A percentile compares a stretch with the other conserved stretches of the same genome.
Evolutionary conservation across 805 yeast species (phyloP).

Genomic region (Teunomyces gatunensis): DNA sequence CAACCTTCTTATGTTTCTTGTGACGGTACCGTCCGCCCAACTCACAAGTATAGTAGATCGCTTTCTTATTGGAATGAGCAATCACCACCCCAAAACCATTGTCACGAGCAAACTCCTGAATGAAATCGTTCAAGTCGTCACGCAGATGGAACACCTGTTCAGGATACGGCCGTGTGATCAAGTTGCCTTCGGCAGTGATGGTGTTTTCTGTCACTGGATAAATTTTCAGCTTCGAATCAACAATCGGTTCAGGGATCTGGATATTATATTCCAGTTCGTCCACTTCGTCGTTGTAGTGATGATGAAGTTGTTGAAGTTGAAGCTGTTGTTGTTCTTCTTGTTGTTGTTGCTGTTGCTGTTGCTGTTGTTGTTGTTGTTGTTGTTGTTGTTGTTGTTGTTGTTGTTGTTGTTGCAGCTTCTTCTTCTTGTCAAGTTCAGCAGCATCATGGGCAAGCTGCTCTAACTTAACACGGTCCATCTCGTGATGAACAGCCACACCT

Average conservation of each 20-base stretch:
- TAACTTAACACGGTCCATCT: constrained; percentile 22
- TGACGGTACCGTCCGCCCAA: constrained; percentile 56
- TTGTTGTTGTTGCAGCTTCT: background rate
- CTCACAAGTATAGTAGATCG: constrained; percentile 59
- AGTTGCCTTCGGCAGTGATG: constrained; percentile 47
- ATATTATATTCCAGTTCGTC: constrained; percentile 42
- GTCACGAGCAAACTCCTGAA: constrained; percentile 54
- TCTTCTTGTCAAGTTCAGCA: constrained; percentile 9
- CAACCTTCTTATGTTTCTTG: constrained; percentile 34
- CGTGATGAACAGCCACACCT: constrained; percentile 11
- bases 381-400: constrained; percentile 11
- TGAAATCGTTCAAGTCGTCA: constrained; percentile 51
- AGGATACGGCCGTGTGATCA: constrained; percentile 53
- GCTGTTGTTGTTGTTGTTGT: constrained; percentile 23
- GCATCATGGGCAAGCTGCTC: constrained; percentile 33
- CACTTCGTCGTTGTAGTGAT: constrained; percentile 20
- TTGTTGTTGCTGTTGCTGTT: constrained; percentile 17
- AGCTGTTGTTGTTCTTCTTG: constrained; percentile 11
- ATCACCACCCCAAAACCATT: constrained; percentile 60
- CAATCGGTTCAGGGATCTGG: constrained; percentile 46
- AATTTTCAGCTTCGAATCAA: constrained; percentile 41
- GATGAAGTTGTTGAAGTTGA: constrained; percentile 7
- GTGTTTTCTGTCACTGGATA: constrained; percentile 45
- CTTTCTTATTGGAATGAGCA: constrained; percentile 57
- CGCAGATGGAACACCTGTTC: constrained; percentile 51